Evolutionary conservation across 139 green algal species (phyloP), one percentile per base, ranked within the genome.

Genomic region (Nannochloris sp.): DNA sequence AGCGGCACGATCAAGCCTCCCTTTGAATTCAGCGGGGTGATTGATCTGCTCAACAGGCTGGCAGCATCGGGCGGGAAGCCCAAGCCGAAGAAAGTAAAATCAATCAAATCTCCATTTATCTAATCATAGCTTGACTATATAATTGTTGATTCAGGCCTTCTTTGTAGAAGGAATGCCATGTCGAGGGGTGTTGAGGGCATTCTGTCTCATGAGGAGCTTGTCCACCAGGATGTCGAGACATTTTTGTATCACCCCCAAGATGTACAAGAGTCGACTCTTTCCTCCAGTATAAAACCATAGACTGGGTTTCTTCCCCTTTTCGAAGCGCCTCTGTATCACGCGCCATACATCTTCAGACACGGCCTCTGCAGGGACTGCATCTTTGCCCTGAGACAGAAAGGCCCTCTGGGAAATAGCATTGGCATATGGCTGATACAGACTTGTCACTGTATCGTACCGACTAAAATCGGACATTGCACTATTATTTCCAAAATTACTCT

Each of bases 401-500:
- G 46, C 46, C 20, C 46, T 11, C 6, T 53, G 17, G 17, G 46
- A 53, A 53, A 53, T 53, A 10, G 17, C n/a, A 11, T 5, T 53
- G 9, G 46, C 4, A 20, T 23, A 53, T 23, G 16, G 16, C 17
- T 53, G 16, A 23, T 53, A 53, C 17, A 53, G 1, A 53, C 46
- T 53, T 20, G 17, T 23, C 9, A 5, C n/a, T 0, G 46, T 28
- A 6, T 20, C 16, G 12, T 53, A 53, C n/a, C 5, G 5, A 11
- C n/a, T 23, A 53, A 26, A 53, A 5, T 23, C n/a, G 10, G 17
- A 28, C 16, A 16, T 43, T 6, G 46, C 46, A 10, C 46, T 53
- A 53, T 46, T 8, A 59, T 68, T 50, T 67, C 46, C 46, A 53
- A 53, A 20, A 53, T 53, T 53, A 23, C 46, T 53, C 63, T 59